These are phyloP conservation scores for Aspergillus pseudonomiae DNA, from an alignment of 2,329 filamentous ascomycete genomes.

Conservation along the genomic window DNA sequence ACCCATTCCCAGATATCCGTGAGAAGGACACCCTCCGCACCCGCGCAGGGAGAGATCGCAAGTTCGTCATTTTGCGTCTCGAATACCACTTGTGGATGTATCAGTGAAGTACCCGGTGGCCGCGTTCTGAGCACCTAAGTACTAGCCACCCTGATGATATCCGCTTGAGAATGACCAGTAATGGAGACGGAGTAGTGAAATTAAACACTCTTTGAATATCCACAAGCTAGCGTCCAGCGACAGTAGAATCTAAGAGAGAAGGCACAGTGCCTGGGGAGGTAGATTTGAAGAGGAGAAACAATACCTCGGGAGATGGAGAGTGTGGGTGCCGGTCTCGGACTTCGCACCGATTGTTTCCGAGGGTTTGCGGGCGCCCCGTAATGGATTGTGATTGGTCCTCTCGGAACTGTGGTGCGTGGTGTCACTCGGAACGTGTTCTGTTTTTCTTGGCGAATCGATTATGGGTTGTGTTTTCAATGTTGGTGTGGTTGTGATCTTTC, in stretches of 20 bases:
- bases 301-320: conserved; percentile 14
- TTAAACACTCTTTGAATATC: too few species aligned
- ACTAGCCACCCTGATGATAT: background rate
- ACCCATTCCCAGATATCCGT: conserved; percentile 21
- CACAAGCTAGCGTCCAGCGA: background rate
- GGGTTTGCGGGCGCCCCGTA: background rate
- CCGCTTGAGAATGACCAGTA: background rate
- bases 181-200: background rate
- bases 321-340: conserved; percentile 20
- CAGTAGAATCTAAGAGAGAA: background rate
- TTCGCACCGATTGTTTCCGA: conserved; percentile 16
- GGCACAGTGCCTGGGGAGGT: background rate
- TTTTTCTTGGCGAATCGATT: background rate
- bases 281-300: background rate
- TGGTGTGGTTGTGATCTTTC: background rate
- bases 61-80: conserved; percentile 17
- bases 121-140: background rate
- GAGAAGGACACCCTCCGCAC: conserved; percentile 16
- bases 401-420: conserved; percentile 14
- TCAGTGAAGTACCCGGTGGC: background rate
- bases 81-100: background rate
- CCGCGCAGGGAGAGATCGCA: conserved; percentile 27
- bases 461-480: background rate
- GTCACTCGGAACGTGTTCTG: background rate
- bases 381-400: conserved; percentile 18